phyloP scores from a whole-genome alignment of 805 yeast genomes.

The Saccharomycopsis javanensis region DNA sequence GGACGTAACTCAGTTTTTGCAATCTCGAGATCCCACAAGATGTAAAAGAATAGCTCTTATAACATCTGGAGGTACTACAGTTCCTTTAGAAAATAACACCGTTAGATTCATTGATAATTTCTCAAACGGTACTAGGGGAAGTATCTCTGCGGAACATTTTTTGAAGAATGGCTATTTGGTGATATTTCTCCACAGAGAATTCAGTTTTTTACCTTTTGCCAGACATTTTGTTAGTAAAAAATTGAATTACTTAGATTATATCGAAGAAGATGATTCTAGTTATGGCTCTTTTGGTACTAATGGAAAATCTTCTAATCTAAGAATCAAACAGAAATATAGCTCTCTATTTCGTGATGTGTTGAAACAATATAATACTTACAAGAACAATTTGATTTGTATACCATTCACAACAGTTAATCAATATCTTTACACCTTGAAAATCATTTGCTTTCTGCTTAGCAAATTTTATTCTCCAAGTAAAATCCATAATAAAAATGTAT shows the following conservation, averaged over 20 bases:
- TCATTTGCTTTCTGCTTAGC: slow-evolving; percentile 46
- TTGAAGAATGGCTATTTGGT: slow-evolving; percentile 83
- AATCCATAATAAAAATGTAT: slow-evolving; percentile 40
- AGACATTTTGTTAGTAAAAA: slow-evolving; percentile 52
- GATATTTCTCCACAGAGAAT: slow-evolving; percentile 84
- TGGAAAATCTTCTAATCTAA: slow-evolving; percentile 22
- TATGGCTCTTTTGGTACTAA: background rate
- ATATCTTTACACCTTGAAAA: slow-evolving; percentile 73
- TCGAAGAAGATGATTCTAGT: slow-evolving; percentile 27
- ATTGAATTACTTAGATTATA: slow-evolving; percentile 64
- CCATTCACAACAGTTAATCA: slow-evolving; percentile 96
- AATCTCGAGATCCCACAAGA: slow-evolving; percentile 32
- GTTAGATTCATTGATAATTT: slow-evolving; percentile 95
- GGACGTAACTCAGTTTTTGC: slow-evolving; percentile 53
- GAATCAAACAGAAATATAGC: slow-evolving; percentile 51
- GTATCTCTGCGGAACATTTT: slow-evolving; percentile 89
- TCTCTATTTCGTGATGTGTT: slow-evolving; percentile 51
- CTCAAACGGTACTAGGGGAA: slow-evolving; percentile 97
- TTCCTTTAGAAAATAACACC: slow-evolving; percentile 92
- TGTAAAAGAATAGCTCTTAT: slow-evolving; percentile 57
- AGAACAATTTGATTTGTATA: slow-evolving; percentile 37
- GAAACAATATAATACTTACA: slow-evolving; percentile 9
- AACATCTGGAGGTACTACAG: slow-evolving; percentile 97
- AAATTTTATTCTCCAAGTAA: slow-evolving; percentile 25
- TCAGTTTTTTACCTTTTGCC: slow-evolving; percentile 85